These are phyloP conservation scores for Claviceps quebecensis DNA, from an alignment of 2,329 filamentous ascomycete species.

Conservation along the genomic window DNA sequence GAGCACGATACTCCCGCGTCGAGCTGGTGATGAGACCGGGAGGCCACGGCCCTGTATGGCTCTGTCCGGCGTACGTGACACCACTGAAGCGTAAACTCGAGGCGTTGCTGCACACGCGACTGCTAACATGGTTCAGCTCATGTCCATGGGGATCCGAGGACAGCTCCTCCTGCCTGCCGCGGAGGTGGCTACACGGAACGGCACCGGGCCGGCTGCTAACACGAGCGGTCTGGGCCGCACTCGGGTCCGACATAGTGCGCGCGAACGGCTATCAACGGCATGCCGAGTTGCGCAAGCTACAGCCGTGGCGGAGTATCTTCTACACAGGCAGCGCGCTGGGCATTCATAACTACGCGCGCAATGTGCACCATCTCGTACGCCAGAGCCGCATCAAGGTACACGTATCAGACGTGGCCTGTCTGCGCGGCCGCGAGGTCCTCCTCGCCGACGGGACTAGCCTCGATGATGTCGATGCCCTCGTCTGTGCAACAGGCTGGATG, in stretches of 20 bases:
- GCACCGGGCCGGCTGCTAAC: slow-evolving; percentile 33
- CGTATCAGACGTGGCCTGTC: slow-evolving; percentile 28
- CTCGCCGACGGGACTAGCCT: slow-evolving; percentile 27
- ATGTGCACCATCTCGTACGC: slow-evolving; percentile 39
- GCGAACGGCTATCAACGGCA: slow-evolving; percentile 31
- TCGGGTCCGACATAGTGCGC: slow-evolving; percentile 31
- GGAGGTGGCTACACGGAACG: slow-evolving; percentile 36
- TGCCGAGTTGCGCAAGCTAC: slow-evolving; percentile 15
- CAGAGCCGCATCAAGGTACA: slow-evolving; percentile 33
- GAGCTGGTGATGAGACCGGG: slow-evolving; percentile 35
- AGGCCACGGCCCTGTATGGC: slow-evolving; percentile 40
- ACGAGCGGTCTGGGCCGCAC: slow-evolving; percentile 32
- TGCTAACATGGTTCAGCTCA: slow-evolving; percentile 51
- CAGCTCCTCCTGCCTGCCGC: slow-evolving; percentile 29
- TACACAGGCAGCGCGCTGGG: background rate
- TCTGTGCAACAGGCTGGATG: slow-evolving; percentile 41
- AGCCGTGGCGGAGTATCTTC: background rate
- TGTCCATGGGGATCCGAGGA: slow-evolving; percentile 48
- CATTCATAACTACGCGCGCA: slow-evolving; percentile 17
- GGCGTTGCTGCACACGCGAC: slow-evolving; percentile 35
- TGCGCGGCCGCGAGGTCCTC: slow-evolving; percentile 25
- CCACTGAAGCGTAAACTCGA: slow-evolving; percentile 47
- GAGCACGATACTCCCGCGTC: slow-evolving; percentile 15
- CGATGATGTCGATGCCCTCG: slow-evolving; percentile 27
- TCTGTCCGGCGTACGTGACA: slow-evolving; percentile 43